A percentile compares a stretch with the other conserved stretches of the same genome.
These are phyloP conservation scores for Albugo laibachii DNA, from an alignment of 352 stramenopile species.

Conservation along the genomic window DNA sequence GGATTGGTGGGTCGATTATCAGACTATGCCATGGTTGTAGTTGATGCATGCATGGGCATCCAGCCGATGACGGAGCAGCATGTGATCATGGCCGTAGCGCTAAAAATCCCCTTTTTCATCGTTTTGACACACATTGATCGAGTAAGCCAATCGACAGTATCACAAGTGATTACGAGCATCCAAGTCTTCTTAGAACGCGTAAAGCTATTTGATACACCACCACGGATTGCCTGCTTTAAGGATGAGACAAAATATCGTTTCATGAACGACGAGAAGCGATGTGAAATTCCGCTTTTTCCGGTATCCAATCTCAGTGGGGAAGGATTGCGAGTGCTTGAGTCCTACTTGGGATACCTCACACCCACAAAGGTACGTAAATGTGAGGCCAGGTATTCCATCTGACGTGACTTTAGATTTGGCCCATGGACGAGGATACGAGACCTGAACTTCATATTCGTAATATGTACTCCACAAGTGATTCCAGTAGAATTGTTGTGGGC, in stretches of 20 bases:
- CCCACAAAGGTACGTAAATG: constrained; percentile 23
- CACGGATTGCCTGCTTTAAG: constrained; percentile 8
- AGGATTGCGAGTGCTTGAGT: constrained; percentile 31
- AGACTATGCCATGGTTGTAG: constrained; percentile 73
- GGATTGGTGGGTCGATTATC: constrained; percentile 67
- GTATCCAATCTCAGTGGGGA: constrained; percentile 38
- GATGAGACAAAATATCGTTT: not conserved
- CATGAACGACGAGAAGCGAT: constrained; percentile 2
- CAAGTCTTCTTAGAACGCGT: constrained; percentile 25
- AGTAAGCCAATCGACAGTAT: constrained; percentile 20
- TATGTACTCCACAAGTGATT: too few relatives aligned
- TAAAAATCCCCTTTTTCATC: constrained; percentile 56
- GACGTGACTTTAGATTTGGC: not conserved
- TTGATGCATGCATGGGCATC: constrained; percentile 42
- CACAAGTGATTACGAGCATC: constrained; percentile 11
- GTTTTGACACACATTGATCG: constrained; percentile 64
- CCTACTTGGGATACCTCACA: constrained; percentile 27
- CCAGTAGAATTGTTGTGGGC: not conserved
- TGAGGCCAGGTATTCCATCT: not conserved
- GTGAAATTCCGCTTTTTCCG: constrained; percentile 28
- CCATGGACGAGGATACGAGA: constrained; percentile 1
- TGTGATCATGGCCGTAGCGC: constrained; percentile 47
- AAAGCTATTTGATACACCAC: constrained; percentile 11
- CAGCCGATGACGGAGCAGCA: constrained; percentile 63
- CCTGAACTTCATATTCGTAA: too few relatives aligned